These are phyloP conservation scores for Xylariales sp. DNA, from an alignment of 2,329 filamentous ascomycete genomes.

Conservation along the genomic window DNA sequence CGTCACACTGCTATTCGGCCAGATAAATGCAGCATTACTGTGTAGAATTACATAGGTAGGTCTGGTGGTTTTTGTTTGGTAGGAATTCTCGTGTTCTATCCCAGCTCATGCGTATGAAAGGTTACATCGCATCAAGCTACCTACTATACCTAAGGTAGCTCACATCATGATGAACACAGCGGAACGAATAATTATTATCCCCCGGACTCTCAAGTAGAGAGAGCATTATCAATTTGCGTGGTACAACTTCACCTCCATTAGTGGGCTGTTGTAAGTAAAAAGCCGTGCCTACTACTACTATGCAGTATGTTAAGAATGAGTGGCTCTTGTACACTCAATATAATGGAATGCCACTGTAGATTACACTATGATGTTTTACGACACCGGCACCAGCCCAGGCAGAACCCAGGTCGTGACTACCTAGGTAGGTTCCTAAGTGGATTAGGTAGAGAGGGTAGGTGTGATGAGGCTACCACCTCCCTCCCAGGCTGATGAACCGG, in stretches of 20 bases:
- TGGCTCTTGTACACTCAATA: background rate
- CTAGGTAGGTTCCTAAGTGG: too few relatives aligned
- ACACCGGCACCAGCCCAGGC: too few relatives aligned
- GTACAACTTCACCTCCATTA: background rate
- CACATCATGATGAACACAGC: slow-evolving; percentile 7
- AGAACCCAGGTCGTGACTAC: too few relatives aligned
- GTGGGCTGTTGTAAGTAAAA: background rate
- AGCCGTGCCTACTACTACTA: too few relatives aligned
- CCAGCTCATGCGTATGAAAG: slow-evolving; percentile 14
- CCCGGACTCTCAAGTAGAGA: background rate
- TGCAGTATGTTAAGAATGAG: background rate
- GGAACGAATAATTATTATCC: background rate
- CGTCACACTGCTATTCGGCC: slow-evolving; percentile 6
- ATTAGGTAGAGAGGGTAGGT: too few relatives aligned
- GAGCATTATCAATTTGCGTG: background rate
- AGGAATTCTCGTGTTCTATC: slow-evolving; percentile 33
- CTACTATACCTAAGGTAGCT: background rate
- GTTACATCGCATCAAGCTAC: slow-evolving; percentile 28
- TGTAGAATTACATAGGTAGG: background rate
- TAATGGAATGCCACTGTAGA: too few relatives aligned
- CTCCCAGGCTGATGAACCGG: too few relatives aligned
- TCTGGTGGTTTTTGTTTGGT: background rate
- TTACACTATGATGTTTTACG: too few relatives aligned
- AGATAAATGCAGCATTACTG: background rate
- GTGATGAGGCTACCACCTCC: too few relatives aligned